phyloP scores from a whole-genome alignment of 2,329 filamentous ascomycete species.

The Colletotrichum sublineola region DNA sequence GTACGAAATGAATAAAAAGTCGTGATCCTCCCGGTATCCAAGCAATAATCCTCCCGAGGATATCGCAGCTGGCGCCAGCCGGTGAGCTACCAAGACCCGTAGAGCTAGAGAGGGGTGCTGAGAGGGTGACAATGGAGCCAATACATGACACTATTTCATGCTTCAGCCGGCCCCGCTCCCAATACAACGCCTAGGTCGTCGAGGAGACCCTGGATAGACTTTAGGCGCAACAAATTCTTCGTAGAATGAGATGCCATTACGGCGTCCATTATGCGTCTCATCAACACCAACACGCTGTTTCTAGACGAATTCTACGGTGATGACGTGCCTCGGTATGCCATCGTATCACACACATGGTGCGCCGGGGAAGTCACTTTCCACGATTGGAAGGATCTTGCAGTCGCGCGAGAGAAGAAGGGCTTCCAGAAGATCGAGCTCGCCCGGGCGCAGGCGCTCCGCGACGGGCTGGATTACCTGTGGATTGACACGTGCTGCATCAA shows the following conservation, averaged over 20 bases:
- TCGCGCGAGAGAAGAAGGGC: constrained; percentile 25
- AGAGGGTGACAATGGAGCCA: not conserved
- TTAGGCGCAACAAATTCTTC: not conserved
- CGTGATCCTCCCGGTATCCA: no score
- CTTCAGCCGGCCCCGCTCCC: constrained; percentile 18
- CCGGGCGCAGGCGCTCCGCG: constrained; percentile 18
- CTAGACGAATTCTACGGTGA: constrained; percentile 46
- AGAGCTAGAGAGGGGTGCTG: not conserved
- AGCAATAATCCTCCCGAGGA: no score
- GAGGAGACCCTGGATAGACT: not conserved
- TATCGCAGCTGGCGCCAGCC: not conserved
- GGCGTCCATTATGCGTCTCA: constrained; percentile 46
- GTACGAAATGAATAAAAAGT: no score
- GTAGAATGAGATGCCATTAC: not conserved
- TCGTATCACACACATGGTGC: constrained; percentile 47
- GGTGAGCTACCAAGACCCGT: not conserved
- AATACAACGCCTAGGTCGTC: not conserved
- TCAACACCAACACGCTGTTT: constrained; percentile 44
- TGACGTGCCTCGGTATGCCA: constrained; percentile 45
- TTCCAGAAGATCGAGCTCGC: constrained; percentile 36
- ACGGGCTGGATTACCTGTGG: constrained; percentile 38
- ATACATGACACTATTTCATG: not conserved
- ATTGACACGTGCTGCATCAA: constrained; percentile 44
- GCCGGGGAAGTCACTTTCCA: constrained; percentile 42
- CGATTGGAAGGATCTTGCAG: constrained; percentile 31